phyloP scores from a whole-genome alignment of 2,329 filamentous ascomycete genomes.

The Aspergillus hortae region DNA sequence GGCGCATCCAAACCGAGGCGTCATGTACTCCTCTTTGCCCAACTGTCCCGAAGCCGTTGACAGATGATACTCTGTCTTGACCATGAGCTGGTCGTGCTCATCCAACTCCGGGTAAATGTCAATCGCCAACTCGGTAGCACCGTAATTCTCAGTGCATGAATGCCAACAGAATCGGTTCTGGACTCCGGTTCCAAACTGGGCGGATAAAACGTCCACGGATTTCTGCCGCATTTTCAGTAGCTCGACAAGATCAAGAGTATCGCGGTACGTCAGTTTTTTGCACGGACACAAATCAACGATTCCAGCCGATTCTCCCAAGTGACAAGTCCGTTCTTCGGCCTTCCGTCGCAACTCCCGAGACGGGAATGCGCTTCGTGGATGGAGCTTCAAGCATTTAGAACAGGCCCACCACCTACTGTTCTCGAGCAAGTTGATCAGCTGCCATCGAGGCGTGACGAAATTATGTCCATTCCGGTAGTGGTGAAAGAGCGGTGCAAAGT shows the following conservation, averaged over 20 bases:
- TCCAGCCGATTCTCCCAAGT: slow-evolving; percentile 32
- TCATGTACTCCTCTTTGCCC: slow-evolving; percentile 37
- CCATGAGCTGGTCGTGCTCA: slow-evolving; percentile 26
- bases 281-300: slow-evolving; percentile 39
- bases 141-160: slow-evolving; percentile 33
- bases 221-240: slow-evolving; percentile 28
- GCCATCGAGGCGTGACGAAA: slow-evolving; percentile 34
- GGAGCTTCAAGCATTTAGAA: slow-evolving; percentile 38
- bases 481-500: slow-evolving; percentile 39
- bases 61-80: slow-evolving; percentile 38
- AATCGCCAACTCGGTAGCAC: slow-evolving; percentile 31
- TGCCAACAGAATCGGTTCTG: slow-evolving; percentile 36
- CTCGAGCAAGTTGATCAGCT: slow-evolving; percentile 34
- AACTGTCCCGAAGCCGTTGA: slow-evolving; percentile 31
- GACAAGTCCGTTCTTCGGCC: slow-evolving; percentile 30
- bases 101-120: slow-evolving; percentile 34
- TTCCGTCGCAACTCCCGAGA: slow-evolving; percentile 32
- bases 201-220: slow-evolving; percentile 21
- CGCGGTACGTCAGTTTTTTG: slow-evolving; percentile 38
- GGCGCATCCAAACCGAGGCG: slow-evolving; percentile 38
- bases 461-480: slow-evolving; percentile 37
- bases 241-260: slow-evolving; percentile 35
- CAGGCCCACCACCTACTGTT: slow-evolving; percentile 33
- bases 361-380: slow-evolving; percentile 32
- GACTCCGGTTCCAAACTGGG: slow-evolving; percentile 26